Percentiles rank a stretch among this genome's conserved stretches.
Conservation (phyloP, 1,284 basidiomycete genomes). For the Porogramme epimiltina region DNA sequence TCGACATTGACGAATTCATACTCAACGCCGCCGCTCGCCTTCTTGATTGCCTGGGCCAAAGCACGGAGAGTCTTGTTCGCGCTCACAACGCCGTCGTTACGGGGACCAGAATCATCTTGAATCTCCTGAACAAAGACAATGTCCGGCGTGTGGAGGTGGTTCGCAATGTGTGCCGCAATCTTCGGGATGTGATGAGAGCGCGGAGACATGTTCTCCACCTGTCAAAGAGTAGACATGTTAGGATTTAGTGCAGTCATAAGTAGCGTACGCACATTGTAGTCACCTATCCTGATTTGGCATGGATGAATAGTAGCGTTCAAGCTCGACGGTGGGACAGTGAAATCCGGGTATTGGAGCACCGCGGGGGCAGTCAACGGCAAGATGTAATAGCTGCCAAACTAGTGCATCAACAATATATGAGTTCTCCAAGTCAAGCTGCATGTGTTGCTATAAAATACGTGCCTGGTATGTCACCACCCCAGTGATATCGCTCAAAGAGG, state of each 20-base stretch:
- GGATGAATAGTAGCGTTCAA: constrained; percentile 38
- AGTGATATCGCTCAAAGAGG: constrained; percentile 50
- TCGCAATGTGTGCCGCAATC: constrained; percentile 58
- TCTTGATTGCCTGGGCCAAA: constrained; percentile 51
- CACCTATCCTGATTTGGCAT: constrained; percentile 58
- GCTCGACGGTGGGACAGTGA: constrained; percentile 40
- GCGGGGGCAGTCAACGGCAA: constrained; percentile 57
- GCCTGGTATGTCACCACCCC: constrained; percentile 61
- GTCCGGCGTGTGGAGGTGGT: constrained; percentile 55
- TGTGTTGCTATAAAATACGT: constrained; percentile 14
- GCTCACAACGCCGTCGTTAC: constrained; percentile 54
- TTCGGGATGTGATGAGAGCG: constrained; percentile 47
- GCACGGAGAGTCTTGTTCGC: constrained; percentile 57
- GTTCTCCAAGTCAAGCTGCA: no score
- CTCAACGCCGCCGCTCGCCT: constrained; percentile 39
- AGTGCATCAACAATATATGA: constrained; percentile 16
- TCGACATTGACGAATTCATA: constrained; percentile 55
- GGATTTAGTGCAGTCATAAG: background rate
- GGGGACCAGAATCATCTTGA: constrained; percentile 62
- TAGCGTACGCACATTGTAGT: constrained; percentile 52
- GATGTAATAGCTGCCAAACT: constrained; percentile 53
- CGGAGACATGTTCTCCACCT: constrained; percentile 64
- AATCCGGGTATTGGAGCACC: constrained; percentile 41
- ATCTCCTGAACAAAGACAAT: constrained; percentile 70
- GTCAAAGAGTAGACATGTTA: background rate